phyloP scores from a whole-genome alignment of 352 stramenopile genomes.

The Halophytophthora polymorphica region DNA sequence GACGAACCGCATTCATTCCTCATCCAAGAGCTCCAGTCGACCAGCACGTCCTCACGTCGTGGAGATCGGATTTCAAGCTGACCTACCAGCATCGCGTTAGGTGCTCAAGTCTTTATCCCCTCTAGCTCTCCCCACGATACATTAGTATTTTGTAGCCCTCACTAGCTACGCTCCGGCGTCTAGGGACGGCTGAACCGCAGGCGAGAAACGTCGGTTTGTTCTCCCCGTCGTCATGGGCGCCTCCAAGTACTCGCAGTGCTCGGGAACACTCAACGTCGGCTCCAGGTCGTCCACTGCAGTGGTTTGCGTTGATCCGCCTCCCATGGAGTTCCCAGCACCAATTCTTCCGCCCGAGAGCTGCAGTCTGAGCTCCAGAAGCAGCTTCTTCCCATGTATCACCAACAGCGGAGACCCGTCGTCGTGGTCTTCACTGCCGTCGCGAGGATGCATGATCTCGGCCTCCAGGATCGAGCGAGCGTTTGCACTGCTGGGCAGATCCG shows the following conservation, averaged over 20 bases:
- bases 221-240: conserved; percentile 32
- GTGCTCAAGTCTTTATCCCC: too few relatives aligned
- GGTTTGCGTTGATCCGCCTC: not conserved
- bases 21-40: too few relatives aligned
- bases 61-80: too few relatives aligned
- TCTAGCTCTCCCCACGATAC: too few relatives aligned
- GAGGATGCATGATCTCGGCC: not conserved
- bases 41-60: too few relatives aligned
- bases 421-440: not conserved
- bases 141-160: too few relatives aligned
- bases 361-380: conserved; percentile 17
- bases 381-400: conserved; percentile 26
- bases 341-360: conserved; percentile 1
- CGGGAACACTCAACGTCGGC: conserved; percentile 5
- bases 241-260: conserved; percentile 31
- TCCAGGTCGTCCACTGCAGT: not conserved
- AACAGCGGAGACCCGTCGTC: conserved; percentile 6
- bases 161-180: too few relatives aligned
- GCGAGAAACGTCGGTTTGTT: conserved; percentile 1
- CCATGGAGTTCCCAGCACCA: not conserved
- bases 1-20: too few relatives aligned
- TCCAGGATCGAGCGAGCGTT: not conserved
- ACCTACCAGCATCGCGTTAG: too few relatives aligned
- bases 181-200: too few relatives aligned
- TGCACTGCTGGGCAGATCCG: not conserved